phyloP scores from a whole-genome alignment of 768 basidiomycete genomes.

The Lanmaoa rubissima region DNA sequence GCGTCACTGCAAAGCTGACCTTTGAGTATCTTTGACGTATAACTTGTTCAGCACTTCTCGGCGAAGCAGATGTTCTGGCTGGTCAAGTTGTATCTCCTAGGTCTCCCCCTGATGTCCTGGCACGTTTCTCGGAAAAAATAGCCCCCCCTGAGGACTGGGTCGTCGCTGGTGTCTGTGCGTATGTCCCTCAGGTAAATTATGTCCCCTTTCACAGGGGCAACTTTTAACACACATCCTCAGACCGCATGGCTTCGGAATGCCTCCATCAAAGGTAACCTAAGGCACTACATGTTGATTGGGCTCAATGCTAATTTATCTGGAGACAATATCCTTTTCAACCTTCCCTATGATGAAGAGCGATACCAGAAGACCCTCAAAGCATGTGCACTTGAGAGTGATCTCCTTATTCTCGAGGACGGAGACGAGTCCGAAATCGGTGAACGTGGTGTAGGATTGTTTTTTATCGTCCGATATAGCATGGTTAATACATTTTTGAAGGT shows the following conservation, averaged over 20 bases:
- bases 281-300: constrained; percentile 29
- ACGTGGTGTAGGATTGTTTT: constrained; percentile 54
- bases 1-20: not conserved
- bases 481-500: constrained; percentile 21
- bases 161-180: constrained; percentile 76
- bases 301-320: constrained; percentile 28
- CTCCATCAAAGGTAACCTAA: constrained; percentile 37
- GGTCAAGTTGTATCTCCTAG: constrained; percentile 83
- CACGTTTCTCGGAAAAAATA: constrained; percentile 47
- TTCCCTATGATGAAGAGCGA: constrained; percentile 70
- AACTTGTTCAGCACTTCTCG: constrained; percentile 59
- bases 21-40: constrained; percentile 9
- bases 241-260: constrained; percentile 73
- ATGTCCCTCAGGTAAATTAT: constrained; percentile 68
- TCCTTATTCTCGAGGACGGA: constrained; percentile 83
- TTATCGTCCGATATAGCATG: not conserved
- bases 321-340: constrained; percentile 78
- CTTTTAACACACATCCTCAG: constrained; percentile 24
- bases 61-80: constrained; percentile 52
- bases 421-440: constrained; percentile 88
- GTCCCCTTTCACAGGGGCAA: constrained; percentile 1
- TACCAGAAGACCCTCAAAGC: constrained; percentile 79
- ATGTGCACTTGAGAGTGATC: constrained; percentile 68
- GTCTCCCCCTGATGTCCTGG: constrained; percentile 78
- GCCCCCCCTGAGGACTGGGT: constrained; percentile 67